Conservation (phyloP, 2,329 filamentous ascomycete genomes). For the Monilinia polystroma region DNA sequence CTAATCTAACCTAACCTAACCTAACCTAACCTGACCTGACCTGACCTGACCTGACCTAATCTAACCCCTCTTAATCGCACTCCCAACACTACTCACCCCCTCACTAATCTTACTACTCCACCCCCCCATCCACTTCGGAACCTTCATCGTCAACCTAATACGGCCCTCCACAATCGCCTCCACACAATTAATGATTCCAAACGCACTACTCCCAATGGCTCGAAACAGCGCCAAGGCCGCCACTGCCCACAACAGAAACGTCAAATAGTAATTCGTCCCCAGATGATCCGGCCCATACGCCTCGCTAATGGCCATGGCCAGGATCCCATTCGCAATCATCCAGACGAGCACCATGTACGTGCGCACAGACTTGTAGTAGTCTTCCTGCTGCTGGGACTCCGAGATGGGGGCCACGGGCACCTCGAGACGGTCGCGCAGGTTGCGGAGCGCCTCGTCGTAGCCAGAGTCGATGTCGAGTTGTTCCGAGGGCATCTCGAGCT, state of each 20-base stretch:
- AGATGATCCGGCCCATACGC: conserved; percentile 72
- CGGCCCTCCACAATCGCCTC: conserved; percentile 86
- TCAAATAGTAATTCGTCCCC: conserved; percentile 83
- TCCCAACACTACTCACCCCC: conserved; percentile 38
- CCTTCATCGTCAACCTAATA: conserved; percentile 46
- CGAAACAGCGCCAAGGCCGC: conserved; percentile 84
- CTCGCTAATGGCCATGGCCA: conserved; percentile 91
- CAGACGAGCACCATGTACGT: conserved; percentile 97
- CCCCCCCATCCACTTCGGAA: conserved; percentile 37
- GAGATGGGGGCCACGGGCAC: conserved; percentile 61
- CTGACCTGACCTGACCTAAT: too few species aligned
- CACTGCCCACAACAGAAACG: conserved; percentile 90
- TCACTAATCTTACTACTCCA: conserved; percentile 36
- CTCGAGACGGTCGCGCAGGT: conserved; percentile 88
- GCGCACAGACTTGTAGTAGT: conserved; percentile 95
- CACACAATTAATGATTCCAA: conserved; percentile 78
- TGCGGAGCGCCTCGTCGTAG: conserved; percentile 94
- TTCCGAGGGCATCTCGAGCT: conserved; percentile 96
- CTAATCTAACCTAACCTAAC: background rate
- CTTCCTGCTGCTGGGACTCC: conserved; percentile 88
- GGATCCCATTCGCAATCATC: conserved; percentile 88
- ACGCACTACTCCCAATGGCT: conserved; percentile 76
- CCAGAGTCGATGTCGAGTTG: conserved; percentile 97
- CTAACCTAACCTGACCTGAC: too few species aligned
- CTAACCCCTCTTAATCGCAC: conserved; percentile 28